Evolutionary conservation across 2,329 filamentous ascomycete genomes (phyloP).

Genomic region (Penicillium corylophilum): DNA sequence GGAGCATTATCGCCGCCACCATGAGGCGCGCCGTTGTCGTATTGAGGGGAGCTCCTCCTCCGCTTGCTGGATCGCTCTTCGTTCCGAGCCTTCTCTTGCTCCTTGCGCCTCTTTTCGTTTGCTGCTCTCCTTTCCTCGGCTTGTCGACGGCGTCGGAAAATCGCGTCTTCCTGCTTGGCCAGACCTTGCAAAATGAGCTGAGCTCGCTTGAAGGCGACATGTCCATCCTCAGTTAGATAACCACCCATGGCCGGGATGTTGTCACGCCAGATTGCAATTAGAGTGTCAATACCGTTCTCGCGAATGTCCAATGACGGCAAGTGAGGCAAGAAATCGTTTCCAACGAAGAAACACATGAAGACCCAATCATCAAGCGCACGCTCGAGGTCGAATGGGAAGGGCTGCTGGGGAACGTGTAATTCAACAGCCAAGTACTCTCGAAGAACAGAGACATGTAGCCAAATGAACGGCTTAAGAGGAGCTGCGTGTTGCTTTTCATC

Average conservation of each 20-base stretch:
- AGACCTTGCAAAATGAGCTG: constrained; percentile 86
- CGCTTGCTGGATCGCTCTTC: constrained; percentile 44
- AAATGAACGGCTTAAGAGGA: constrained; percentile 89
- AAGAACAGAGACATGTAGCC: constrained; percentile 89
- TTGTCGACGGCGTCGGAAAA: constrained; percentile 85
- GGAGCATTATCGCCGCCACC: constrained; percentile 34
- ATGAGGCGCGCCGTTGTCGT: constrained; percentile 31
- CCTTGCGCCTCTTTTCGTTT: constrained; percentile 72
- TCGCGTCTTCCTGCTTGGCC: constrained; percentile 88
- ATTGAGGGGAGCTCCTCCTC: constrained; percentile 47
- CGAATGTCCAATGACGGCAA: constrained; percentile 95
- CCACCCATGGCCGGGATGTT: constrained; percentile 89
- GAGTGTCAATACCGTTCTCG: constrained; percentile 93
- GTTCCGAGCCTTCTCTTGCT: constrained; percentile 61
- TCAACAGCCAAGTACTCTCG: constrained; percentile 92
- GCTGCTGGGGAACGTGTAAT: constrained; percentile 75
- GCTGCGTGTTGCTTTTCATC: constrained; percentile 74
- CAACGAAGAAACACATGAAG: constrained; percentile 98
- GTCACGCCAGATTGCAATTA: constrained; percentile 96
- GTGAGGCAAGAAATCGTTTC: constrained; percentile 97
- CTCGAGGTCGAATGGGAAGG: constrained; percentile 89
- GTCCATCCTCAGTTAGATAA: constrained; percentile 92
- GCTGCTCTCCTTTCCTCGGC: constrained; percentile 80
- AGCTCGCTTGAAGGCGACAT: constrained; percentile 80
- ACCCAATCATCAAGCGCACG: constrained; percentile 97